phyloP scores from a whole-genome alignment of 352 stramenopile species.

The Salisapilia sapeloensis region DNA sequence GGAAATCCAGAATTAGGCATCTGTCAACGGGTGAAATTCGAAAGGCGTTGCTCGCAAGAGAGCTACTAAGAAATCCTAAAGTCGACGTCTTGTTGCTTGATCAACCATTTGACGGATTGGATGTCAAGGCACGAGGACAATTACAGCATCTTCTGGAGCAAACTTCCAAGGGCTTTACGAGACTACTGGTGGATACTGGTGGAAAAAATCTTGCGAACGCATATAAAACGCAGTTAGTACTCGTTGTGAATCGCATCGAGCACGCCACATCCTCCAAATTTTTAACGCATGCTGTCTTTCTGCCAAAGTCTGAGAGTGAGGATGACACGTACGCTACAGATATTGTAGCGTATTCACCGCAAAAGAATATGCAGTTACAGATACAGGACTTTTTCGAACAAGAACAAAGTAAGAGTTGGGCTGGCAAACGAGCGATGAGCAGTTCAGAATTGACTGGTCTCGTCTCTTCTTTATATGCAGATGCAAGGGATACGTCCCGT shows the following conservation, averaged over 20 bases:
- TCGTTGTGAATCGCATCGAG: constrained; percentile 79
- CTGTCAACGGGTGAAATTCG: constrained; percentile 88
- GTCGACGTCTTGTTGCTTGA: constrained; percentile 79
- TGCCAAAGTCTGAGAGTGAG: constrained; percentile 8
- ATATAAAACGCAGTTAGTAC: constrained; percentile 75
- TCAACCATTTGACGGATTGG: constrained; percentile 88
- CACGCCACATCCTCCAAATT: constrained; percentile 80
- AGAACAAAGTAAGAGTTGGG: constrained; percentile 1
- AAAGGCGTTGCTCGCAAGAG: constrained; percentile 78
- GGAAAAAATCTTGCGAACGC: constrained; percentile 61
- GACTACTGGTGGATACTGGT: constrained; percentile 80
- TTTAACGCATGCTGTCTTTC: constrained; percentile 35
- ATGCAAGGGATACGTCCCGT: neutral
- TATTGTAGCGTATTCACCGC: constrained; percentile 11
- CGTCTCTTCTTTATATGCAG: constrained; percentile 22
- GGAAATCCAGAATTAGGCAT: constrained; percentile 63
- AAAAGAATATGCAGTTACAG: constrained; percentile 2
- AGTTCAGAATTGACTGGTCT: no score
- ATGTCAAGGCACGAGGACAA: constrained; percentile 56
- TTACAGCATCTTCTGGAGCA: constrained; percentile 75
- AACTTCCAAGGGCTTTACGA: constrained; percentile 74
- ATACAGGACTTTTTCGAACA: constrained; percentile 2
- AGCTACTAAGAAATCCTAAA: constrained; percentile 54
- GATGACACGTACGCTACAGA: neutral
- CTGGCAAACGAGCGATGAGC: no score